Percentiles rank a stretch among this genome's conserved stretches.
Evolutionary conservation across 192 early-diverging fungal genomes (phyloP).

Genomic region (Lobosporangium transversale): DNA sequence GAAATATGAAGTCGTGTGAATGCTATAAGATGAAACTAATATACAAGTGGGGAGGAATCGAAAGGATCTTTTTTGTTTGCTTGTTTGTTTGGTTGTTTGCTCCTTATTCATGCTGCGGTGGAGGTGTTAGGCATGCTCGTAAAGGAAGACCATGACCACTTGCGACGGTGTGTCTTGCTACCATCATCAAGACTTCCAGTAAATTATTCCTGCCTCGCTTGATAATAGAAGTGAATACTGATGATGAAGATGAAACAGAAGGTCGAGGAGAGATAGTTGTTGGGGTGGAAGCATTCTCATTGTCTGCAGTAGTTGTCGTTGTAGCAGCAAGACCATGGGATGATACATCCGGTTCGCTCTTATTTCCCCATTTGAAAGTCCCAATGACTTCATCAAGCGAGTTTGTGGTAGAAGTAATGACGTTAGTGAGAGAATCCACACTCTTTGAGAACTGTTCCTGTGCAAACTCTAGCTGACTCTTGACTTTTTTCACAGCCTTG

Average conservation of each 20-base stretch:
- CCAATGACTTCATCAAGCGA: not conserved
- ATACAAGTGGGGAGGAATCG: no score
- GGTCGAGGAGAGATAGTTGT: no score
- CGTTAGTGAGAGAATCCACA: not conserved
- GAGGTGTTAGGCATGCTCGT: not conserved
- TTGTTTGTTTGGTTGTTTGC: no score
- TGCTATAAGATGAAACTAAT: no score
- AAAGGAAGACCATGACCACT: constrained; percentile 31
- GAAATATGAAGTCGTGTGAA: no score
- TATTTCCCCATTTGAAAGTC: not conserved
- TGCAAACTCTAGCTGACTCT: not conserved
- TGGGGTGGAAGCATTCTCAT: no score
- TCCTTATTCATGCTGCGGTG: constrained; percentile 13
- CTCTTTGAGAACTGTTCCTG: constrained; percentile 17
- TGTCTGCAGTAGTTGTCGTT: no score
- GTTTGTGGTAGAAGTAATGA: not conserved
- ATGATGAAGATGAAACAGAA: no score
- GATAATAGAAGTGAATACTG: not conserved
- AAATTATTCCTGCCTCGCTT: not conserved
- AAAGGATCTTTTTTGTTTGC: no score
- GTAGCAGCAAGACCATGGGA: no score
- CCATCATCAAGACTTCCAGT: not conserved
- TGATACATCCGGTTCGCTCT: constrained; percentile 8
- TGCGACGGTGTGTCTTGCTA: constrained; percentile 21
- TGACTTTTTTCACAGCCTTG: constrained; percentile 1